Evolutionary conservation across 768 basidiomycete genomes (phyloP).

Genomic region (Galerina marginata): DNA sequence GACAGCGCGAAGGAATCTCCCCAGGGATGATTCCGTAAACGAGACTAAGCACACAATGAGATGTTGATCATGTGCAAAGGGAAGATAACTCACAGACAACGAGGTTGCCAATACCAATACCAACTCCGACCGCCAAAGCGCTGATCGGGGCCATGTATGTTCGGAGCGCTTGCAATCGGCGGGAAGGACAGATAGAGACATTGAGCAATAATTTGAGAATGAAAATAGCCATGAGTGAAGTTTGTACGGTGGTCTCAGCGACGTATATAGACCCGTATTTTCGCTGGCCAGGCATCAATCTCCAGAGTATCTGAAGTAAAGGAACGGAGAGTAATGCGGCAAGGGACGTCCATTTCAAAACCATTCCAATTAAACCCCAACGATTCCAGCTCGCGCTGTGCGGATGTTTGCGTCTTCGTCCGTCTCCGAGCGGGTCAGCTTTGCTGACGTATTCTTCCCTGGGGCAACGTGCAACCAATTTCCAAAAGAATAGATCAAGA

Average conservation of each 20-base stretch:
- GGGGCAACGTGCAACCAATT: conserved; percentile 64
- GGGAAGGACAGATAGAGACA: conserved; percentile 47
- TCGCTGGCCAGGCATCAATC: conserved; percentile 47
- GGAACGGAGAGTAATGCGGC: conserved; percentile 50
- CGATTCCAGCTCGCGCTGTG: conserved; percentile 72
- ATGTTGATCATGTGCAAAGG: neutral
- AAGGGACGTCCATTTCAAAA: conserved; percentile 59
- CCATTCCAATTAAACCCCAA: conserved; percentile 61
- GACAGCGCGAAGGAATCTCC: conserved; percentile 68
- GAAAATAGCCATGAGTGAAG: conserved; percentile 61
- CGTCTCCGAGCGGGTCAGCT: neutral
- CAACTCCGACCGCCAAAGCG: conserved; percentile 56
- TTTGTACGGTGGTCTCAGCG: conserved; percentile 60
- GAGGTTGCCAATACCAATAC: conserved; percentile 61
- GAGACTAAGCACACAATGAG: conserved; percentile 45
- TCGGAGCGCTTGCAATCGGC: conserved; percentile 48
- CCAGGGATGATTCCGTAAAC: conserved; percentile 72
- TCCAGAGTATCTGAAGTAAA: conserved; percentile 68
- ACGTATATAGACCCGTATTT: conserved; percentile 55
- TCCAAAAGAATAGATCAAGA: conserved; percentile 74
- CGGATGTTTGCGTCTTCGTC: conserved; percentile 17
- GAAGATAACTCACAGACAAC: conserved; percentile 53
- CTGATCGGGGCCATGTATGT: conserved; percentile 55
- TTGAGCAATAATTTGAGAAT: conserved; percentile 69
- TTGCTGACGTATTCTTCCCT: conserved; percentile 35